Evolutionary conservation across 805 yeast species (phyloP).

Genomic region (Zygotorulaspora sp.): DNA sequence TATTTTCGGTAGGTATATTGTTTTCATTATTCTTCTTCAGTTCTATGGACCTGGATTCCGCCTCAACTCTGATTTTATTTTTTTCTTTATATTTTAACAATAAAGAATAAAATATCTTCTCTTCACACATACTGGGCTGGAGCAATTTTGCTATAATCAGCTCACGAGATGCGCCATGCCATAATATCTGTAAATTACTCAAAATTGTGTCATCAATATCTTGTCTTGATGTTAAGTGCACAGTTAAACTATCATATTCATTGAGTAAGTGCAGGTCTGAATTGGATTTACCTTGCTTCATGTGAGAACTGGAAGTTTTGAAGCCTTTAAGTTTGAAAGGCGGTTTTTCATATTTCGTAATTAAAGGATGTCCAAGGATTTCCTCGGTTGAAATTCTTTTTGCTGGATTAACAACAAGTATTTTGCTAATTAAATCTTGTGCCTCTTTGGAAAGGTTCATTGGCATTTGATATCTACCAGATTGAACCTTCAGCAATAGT

Average conservation of each 20-base stretch:
- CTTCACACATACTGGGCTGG: constrained; percentile 58
- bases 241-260: constrained; percentile 14
- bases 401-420: constrained; percentile 67
- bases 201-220: constrained; percentile 71
- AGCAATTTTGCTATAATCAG: constrained; percentile 51
- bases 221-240: constrained; percentile 29
- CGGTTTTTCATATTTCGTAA: constrained; percentile 54
- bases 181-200: constrained; percentile 67
- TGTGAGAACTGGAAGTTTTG: constrained; percentile 6
- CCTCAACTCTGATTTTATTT: constrained; percentile 35
- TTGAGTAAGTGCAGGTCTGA: constrained; percentile 27
- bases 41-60: constrained; percentile 1
- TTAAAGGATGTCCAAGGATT: constrained; percentile 71
- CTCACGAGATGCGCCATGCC: constrained; percentile 72
- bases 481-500: constrained; percentile 67
- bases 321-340: constrained; percentile 21
- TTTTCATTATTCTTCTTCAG: background rate
- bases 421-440: constrained; percentile 55
- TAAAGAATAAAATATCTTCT: constrained; percentile 74
- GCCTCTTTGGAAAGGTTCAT: constrained; percentile 58
- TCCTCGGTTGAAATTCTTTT: constrained; percentile 64
- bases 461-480: constrained; percentile 73
- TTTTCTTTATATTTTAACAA: constrained; percentile 72
- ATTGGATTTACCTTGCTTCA: constrained; percentile 27
- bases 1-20: background rate